Conservation (phyloP, 352 stramenopile species). For the Pythium angustatum region DNA sequence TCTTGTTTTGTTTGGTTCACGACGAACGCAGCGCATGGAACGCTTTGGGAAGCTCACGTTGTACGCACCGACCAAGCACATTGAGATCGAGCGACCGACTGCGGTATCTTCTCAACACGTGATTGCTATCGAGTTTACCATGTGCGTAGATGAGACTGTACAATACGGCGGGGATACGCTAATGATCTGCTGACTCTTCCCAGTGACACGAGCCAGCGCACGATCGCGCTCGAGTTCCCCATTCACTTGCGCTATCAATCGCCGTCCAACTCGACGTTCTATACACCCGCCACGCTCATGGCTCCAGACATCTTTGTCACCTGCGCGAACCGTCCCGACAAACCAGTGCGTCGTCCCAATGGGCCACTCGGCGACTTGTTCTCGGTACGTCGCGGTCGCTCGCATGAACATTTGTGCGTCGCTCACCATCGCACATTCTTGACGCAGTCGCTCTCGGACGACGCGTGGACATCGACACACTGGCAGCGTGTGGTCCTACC, state of each 20-base stretch:
- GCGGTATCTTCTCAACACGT: slow-evolving; percentile 31
- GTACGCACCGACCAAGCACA: slow-evolving; percentile 31
- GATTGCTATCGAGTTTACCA: slow-evolving; percentile 27
- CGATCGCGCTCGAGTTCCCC: slow-evolving; percentile 24
- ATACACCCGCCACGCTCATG: slow-evolving; percentile 24
- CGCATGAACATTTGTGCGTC: too few relatives aligned
- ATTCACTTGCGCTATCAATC: slow-evolving; percentile 43
- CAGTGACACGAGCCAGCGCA: neutral
- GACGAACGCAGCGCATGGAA: slow-evolving; percentile 39
- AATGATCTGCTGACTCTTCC: neutral
- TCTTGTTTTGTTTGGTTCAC: too few relatives aligned
- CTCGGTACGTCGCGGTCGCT: slow-evolving; percentile 13
- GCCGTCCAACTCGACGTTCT: slow-evolving; percentile 29
- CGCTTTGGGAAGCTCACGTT: slow-evolving; percentile 34
- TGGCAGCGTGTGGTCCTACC: slow-evolving; percentile 18
- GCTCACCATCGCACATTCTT: too few relatives aligned
- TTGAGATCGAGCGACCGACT: slow-evolving; percentile 35
- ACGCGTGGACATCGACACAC: neutral
- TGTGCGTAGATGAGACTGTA: slow-evolving; percentile 14
- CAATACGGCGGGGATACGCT: neutral
- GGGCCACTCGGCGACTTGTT: neutral
- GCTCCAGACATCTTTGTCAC: slow-evolving; percentile 25
- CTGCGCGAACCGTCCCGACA: neutral
- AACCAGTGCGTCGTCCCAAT: neutral
- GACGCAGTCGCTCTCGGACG: slow-evolving; percentile 1